Base-by-base conservation (phyloP, 768 basidiomycete species). In the Suillus cothurnatus region DNA sequence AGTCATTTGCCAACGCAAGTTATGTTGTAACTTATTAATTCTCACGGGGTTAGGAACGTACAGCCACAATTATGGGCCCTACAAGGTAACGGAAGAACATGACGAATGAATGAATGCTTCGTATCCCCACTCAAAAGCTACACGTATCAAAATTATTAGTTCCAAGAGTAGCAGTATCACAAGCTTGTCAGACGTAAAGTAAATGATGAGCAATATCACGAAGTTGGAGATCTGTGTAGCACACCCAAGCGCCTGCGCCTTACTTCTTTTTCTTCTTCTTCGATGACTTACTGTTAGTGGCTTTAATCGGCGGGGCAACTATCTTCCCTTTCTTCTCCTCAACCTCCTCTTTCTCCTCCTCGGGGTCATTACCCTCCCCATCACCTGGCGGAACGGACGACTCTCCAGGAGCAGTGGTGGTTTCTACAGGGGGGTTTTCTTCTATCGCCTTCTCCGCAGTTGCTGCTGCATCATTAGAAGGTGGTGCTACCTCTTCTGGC, bases 181-280 rank as follows among this genome's bases (percentile, higher is more conserved):
- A 39, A 39, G 38, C 28, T 26, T 17, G 38, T 19, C 23, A 58
- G 36, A 17, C 38, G 57, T 58, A 58, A 39, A 58, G 57, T 58
- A 58, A 23, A 58, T 26, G 23, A 58, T 58, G 36, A 58, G 23
- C 36, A 26, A 28, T 58, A 58, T 39, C 57, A 11, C 17, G 38
- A 57, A 36, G 8, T 9, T 17, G 26, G 34, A 8, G 26, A 59
- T 38, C 26, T 41, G 38, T 3, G 19, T 38, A 26, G 12, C 14
- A 56, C 34, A 36, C 23, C 38, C 32, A 60, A 57, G 59, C 50
- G 6, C 45, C 45, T 7, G n/a, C 53, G 55, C 57, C 52, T 31
- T 50, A 55, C 53, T 60, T 73, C 65, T 68, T 69, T 6, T 70
- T 71, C 61, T 68, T 68, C 45, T 64, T 66, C 6, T 56, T 58